Conservation (phyloP, 2,329 filamentous ascomycete species). For the Phoma sp. region DNA sequence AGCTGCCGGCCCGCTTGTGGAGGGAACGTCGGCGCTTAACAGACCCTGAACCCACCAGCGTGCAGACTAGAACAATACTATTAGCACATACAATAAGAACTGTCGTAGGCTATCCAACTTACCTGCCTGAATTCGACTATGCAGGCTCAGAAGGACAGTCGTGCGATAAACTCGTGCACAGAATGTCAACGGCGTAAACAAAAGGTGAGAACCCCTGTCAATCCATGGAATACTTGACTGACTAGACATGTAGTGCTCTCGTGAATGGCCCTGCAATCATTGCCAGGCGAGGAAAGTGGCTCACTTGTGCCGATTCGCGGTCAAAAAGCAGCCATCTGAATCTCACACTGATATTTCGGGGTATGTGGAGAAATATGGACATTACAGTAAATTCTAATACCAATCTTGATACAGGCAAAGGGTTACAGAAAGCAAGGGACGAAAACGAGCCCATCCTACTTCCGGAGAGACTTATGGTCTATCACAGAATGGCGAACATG, state of each 20-base stretch:
- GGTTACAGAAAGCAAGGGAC: conserved; percentile 19
- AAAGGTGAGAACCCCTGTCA: conserved; percentile 44
- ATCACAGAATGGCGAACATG: conserved; percentile 10
- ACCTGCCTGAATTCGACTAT: conserved; percentile 11
- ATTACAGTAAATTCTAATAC: conserved; percentile 7
- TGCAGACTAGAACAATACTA: conserved; percentile 1
- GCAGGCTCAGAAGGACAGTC: conserved; percentile 34
- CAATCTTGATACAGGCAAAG: conserved; percentile 19
- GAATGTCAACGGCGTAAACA: conserved; percentile 60
- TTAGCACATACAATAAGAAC: too few relatives aligned
- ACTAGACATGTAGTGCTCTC: conserved; percentile 51
- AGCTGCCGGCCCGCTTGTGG: background rate
- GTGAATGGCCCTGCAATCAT: conserved; percentile 59
- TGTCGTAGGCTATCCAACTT: too few relatives aligned
- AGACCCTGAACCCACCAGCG: background rate
- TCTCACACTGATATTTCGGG: conserved; percentile 23
- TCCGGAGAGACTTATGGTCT: conserved; percentile 9
- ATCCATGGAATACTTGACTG: conserved; percentile 17
- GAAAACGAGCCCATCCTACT: conserved; percentile 29
- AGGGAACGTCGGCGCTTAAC: conserved; percentile 1
- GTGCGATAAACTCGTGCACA: conserved; percentile 47
- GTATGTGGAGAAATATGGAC: conserved; percentile 20
- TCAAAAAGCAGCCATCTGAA: conserved; percentile 39
- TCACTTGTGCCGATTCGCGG: conserved; percentile 55
- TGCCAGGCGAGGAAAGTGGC: conserved; percentile 56